phyloP scores from a whole-genome alignment of 1,284 basidiomycete genomes.

The Moesziomyces sp. region DNA sequence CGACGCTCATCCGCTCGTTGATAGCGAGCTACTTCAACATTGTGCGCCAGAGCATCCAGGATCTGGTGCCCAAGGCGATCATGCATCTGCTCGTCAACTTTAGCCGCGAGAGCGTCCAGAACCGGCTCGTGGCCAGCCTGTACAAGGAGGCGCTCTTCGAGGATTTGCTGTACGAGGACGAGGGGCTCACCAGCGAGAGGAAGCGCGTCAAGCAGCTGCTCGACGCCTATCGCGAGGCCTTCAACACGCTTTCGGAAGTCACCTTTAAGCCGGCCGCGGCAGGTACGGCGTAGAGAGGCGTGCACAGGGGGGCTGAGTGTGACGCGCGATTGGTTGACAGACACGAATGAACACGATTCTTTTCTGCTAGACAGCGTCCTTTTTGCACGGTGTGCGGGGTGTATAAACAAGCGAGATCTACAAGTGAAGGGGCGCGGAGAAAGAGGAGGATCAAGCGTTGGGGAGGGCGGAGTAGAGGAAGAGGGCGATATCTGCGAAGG shows the following conservation, averaged over 20 bases:
- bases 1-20: slow-evolving; percentile 89
- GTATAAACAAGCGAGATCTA: not conserved
- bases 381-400: not conserved
- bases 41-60: slow-evolving; percentile 94
- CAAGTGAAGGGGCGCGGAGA: too few species aligned
- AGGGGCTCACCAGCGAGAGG: slow-evolving; percentile 90
- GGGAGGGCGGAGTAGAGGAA: not conserved
- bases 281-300: slow-evolving; percentile 5
- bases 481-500: not conserved
- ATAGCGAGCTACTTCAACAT: slow-evolving; percentile 97
- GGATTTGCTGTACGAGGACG: slow-evolving; percentile 93
- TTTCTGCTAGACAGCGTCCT: not conserved
- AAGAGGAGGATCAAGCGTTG: not conserved
- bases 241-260: slow-evolving; percentile 70
- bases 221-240: slow-evolving; percentile 97
- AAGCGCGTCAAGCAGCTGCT: slow-evolving; percentile 91
- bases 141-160: slow-evolving; percentile 86
- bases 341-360: not conserved
- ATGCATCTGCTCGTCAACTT: slow-evolving; percentile 85
- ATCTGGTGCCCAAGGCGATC: slow-evolving; percentile 85
- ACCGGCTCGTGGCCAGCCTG: slow-evolving; percentile 87
- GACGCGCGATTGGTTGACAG: not conserved
- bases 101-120: slow-evolving; percentile 95
- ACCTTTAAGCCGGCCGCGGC: slow-evolving; percentile 50
- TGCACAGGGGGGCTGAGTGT: too few species aligned